Percentiles rank a stretch among this genome's conserved stretches.
Conservation (phyloP, 768 basidiomycete genomes). For the Phaffia australis region DNA sequence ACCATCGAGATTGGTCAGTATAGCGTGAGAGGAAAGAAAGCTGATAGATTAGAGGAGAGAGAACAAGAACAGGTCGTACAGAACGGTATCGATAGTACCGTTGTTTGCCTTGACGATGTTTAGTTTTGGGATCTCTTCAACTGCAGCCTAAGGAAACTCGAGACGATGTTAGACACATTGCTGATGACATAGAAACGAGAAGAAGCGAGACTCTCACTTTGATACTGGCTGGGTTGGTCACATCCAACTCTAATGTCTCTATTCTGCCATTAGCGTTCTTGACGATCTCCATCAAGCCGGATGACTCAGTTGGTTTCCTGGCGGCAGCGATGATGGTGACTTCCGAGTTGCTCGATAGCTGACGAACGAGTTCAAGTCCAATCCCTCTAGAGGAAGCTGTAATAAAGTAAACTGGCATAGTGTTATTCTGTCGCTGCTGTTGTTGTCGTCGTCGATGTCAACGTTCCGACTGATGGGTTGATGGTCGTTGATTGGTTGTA, state of each 20-base stretch:
- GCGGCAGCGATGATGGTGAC: constrained; percentile 8
- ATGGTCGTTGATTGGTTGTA: too few relatives aligned
- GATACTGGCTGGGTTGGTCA: constrained; percentile 1
- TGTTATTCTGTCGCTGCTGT: too few relatives aligned
- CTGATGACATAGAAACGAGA: background rate
- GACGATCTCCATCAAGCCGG: constrained; percentile 2
- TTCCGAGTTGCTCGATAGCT: background rate
- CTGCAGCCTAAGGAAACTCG: background rate
- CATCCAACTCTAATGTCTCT: background rate
- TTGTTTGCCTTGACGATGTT: constrained; percentile 3
- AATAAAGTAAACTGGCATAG: constrained; percentile 5
- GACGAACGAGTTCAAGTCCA: constrained; percentile 9
- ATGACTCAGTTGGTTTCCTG: background rate
- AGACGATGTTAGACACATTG: background rate
- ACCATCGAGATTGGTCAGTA: too few relatives aligned
- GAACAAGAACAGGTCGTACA: too few relatives aligned
- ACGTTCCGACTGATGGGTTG: too few relatives aligned
- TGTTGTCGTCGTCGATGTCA: too few relatives aligned
- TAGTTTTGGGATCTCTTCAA: constrained; percentile 1
- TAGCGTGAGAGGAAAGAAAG: too few relatives aligned
- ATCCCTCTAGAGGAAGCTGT: constrained; percentile 9
- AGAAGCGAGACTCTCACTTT: background rate
- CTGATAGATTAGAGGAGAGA: too few relatives aligned
- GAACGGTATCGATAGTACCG: background rate
- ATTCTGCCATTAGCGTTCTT: background rate